Percentiles rank a stretch among this genome's conserved stretches.
Evolutionary conservation across 2,329 filamentous ascomycete species (phyloP).

Genomic region (Ophiocordyceps robertsii): DNA sequence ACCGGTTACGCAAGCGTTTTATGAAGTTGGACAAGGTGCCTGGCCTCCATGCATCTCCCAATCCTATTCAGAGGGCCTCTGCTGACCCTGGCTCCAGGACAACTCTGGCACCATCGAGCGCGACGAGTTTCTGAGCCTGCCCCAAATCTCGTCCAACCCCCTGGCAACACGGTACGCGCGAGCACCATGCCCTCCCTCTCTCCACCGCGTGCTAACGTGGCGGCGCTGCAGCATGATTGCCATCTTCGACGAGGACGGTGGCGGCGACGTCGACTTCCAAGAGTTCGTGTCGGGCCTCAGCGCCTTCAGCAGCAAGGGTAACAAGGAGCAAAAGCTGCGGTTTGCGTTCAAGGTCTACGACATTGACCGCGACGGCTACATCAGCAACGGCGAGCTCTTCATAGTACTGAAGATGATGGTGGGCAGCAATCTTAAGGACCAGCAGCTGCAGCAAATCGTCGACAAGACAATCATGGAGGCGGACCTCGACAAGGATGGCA

Average conservation of each 20-base stretch:
- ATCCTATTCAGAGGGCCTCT: not conserved
- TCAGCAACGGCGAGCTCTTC: conserved; percentile 97
- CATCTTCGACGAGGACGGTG: conserved; percentile 97
- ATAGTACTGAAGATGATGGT: conserved; percentile 99
- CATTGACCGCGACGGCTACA: conserved; percentile 96
- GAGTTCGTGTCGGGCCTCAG: conserved; percentile 94
- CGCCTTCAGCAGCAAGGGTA: conserved; percentile 94
- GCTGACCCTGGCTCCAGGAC: conserved; percentile 43
- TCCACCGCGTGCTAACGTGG: not conserved
- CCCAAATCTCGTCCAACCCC: conserved; percentile 95
- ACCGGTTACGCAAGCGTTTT: conserved; percentile 88
- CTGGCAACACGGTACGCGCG: conserved; percentile 69
- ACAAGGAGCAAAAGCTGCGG: conserved; percentile 95
- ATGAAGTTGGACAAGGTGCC: conserved; percentile 97
- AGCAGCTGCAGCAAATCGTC: conserved; percentile 97
- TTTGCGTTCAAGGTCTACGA: conserved; percentile 99
- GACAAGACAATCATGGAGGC: conserved; percentile 99
- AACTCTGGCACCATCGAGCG: conserved; percentile 97
- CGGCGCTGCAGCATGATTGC: conserved; percentile 72
- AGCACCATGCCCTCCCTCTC: not conserved
- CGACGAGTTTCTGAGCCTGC: conserved; percentile 92
- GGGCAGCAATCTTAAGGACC: conserved; percentile 95
- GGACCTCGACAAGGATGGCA: conserved; percentile 87
- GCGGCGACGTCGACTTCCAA: conserved; percentile 95
- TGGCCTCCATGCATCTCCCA: conserved; percentile 1